A percentile compares a stretch with the other conserved stretches of the same genome.
Conservation (phyloP, 805 yeast species). For the Metschnikowia matae region DNA sequence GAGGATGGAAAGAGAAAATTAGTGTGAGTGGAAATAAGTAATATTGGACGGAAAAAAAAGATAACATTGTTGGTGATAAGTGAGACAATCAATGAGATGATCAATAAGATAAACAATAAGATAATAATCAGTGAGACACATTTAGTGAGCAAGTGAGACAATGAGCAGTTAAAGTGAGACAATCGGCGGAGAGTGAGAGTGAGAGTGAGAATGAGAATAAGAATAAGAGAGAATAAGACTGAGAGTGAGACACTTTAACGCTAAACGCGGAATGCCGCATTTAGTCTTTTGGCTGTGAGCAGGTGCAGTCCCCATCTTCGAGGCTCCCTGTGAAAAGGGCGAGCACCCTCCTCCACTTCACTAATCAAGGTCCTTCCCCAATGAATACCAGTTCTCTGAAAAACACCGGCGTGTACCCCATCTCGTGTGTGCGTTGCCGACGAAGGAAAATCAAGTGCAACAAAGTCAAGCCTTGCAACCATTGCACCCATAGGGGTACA, state of each 20-base stretch:
- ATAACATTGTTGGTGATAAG: too few species aligned
- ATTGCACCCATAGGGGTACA: constrained; percentile 11
- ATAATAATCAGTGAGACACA: too few species aligned
- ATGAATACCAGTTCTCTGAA: neutral
- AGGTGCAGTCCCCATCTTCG: neutral
- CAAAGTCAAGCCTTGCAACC: constrained; percentile 18
- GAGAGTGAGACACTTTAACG: neutral
- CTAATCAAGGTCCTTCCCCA: neutral
- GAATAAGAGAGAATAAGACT: neutral
- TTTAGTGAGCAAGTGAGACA: too few species aligned
- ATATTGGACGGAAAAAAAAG: too few species aligned
- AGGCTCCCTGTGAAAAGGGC: neutral
- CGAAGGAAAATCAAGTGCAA: constrained; percentile 19
- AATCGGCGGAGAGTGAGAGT: neutral
- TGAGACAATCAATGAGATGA: too few species aligned
- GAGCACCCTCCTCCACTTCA: neutral
- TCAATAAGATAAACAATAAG: too few species aligned
- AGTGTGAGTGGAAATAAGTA: too few species aligned
- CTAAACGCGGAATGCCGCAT: constrained; percentile 4
- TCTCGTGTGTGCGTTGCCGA: constrained; percentile 19
- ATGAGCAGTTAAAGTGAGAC: neutral
- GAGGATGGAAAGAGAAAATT: too few species aligned
- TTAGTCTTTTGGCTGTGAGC: neutral
- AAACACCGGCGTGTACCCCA: constrained; percentile 14
- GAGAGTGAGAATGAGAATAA: neutral